Conservation (phyloP, 1,284 basidiomycete genomes). For the Ganoderma lingzhi region DNA sequence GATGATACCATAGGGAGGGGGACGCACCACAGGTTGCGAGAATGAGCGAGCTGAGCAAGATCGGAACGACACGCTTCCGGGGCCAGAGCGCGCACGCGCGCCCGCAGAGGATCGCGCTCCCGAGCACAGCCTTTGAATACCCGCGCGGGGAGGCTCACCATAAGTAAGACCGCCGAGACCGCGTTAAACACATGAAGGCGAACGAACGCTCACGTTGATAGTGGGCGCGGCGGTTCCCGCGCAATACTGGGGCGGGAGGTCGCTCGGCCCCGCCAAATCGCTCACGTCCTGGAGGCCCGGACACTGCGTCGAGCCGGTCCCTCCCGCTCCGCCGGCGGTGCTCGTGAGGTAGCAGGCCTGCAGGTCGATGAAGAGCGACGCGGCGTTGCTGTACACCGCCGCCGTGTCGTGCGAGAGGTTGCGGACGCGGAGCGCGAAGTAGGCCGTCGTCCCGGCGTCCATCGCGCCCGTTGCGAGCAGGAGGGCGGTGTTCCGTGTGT, state of each 20-base stretch:
- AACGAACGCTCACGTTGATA: neutral
- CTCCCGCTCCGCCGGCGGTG: neutral
- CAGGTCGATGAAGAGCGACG: neutral
- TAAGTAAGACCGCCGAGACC: no score
- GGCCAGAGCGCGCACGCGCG: slow-evolving; percentile 1
- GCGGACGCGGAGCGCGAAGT: slow-evolving; percentile 3
- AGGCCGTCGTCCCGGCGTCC: neutral
- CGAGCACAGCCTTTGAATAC: neutral
- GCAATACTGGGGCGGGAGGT: neutral
- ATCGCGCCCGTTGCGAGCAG: slow-evolving; percentile 3
- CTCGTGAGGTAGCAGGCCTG: neutral
- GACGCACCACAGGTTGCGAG: neutral
- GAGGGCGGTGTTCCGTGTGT: neutral
- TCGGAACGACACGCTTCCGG: neutral
- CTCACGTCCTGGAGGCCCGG: neutral
- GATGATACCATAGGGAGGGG: neutral
- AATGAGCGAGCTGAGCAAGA: neutral
- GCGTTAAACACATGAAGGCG: neutral
- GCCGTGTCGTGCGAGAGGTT: neutral
- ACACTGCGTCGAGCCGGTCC: neutral
- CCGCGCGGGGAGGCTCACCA: neutral
- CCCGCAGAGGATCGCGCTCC: neutral
- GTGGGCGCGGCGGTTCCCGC: slow-evolving; percentile 1
- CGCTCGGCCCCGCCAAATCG: neutral
- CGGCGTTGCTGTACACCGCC: neutral